Evolutionary conservation across 176 grass and related monocot genomes (phyloP).

Genomic region (Themeda triandra): DNA sequence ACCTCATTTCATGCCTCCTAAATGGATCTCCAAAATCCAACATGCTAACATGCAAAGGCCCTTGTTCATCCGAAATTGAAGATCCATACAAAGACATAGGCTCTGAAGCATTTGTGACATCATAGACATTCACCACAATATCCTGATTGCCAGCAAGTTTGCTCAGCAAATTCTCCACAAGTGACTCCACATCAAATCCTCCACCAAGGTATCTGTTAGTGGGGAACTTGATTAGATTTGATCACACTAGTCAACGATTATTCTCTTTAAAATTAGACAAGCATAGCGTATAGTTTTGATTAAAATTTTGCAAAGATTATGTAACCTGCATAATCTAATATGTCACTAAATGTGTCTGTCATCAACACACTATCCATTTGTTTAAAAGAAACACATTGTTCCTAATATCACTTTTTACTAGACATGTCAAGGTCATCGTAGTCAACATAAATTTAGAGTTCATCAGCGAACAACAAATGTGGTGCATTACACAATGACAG

Average conservation of each 20-base stretch:
- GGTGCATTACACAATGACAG: background rate
- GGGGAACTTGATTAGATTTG: conserved; percentile 18
- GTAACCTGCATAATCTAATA: background rate
- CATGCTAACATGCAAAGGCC: conserved; percentile 58
- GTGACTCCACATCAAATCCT: conserved; percentile 88
- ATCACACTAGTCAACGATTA: background rate
- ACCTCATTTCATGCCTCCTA: conserved; percentile 90
- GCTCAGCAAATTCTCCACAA: conserved; percentile 87
- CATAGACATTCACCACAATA: conserved; percentile 92
- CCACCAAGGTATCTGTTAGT: conserved; percentile 89
- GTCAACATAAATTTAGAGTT: background rate
- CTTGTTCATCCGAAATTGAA: conserved; percentile 44
- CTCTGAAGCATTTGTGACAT: conserved; percentile 81
- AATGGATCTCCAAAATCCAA: conserved; percentile 99
- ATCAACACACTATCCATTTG: background rate
- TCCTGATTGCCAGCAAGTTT: conserved; percentile 96
- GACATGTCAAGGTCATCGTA: background rate
- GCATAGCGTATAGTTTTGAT: background rate
- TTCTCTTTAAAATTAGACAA: background rate
- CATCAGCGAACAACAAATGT: background rate
- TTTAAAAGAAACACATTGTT: background rate
- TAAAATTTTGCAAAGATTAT: background rate
- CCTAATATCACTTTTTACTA: background rate
- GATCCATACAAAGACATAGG: conserved; percentile 83
- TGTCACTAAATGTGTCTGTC: background rate